Base-by-base conservation (phyloP, 306 rosid species). In the Prunus mongolica region DNA sequence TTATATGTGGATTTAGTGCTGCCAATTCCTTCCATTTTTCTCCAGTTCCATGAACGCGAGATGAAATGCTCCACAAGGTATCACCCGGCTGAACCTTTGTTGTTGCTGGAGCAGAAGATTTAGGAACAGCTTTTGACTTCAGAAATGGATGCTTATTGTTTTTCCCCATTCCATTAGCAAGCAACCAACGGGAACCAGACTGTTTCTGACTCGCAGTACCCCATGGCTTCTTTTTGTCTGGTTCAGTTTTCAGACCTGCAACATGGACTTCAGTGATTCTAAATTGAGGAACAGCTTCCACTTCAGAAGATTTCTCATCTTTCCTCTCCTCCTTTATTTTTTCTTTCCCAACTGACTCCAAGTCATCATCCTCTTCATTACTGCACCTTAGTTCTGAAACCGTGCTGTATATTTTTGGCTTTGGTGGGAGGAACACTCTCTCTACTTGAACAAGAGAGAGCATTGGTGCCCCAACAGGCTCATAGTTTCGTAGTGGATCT, bases 91-190 rank as follows among this genome's bases (percentile, higher is more conserved):
- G 90, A 72, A 82, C 96, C 56, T 90, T 87, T 58, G 89, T 76
- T 41, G 85, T 82, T 41, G 80, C 83, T 0, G 82, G 72, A 67
- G 68, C 68, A 61, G 76, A 60, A 34, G 90, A 78, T 81, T 89
- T 88, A 3, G 89, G 32, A 32, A 78, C 85, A 65, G 46, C 61
- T 82, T 84, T 90, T 54, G 96, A 72, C 86, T 89, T 95, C 82
- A 88, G 19, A 8, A 83, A 44, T 50, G 89, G 88, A 76, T 90
- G 83, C 76, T 88, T 89, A 73, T 80, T 85, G 81, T 62, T 69
- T 79, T 92, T 95, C 22, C 97, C 92, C 97, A 90, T 90, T 76
- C 97, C 99, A 73, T 89, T 90, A 8, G 97, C 97, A 65, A 95
- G 73, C 86, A 92, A 76, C 99, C 99, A 92, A 13, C 99, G 96